These are phyloP conservation scores for Chamaenerion angustifolium DNA, from an alignment of 345 rosid genomes.

Conservation along the genomic window DNA sequence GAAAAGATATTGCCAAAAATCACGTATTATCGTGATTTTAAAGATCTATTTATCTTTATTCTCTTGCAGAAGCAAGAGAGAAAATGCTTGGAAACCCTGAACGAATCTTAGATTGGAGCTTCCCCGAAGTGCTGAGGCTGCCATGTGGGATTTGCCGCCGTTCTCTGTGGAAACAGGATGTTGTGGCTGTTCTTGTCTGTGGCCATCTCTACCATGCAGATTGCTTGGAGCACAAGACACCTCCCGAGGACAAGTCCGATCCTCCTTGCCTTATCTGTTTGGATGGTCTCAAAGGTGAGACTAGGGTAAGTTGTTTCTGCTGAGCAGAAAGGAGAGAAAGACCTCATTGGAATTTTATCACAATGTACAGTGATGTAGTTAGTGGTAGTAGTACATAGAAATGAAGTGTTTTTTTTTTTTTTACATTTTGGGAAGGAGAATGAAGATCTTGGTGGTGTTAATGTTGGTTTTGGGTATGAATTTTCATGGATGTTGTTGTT, in stretches of 20 bases:
- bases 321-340: too few relatives aligned
- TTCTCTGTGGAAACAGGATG: slow-evolving; percentile 28
- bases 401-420: too few relatives aligned
- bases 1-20: not conserved
- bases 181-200: slow-evolving; percentile 49
- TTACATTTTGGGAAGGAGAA: too few relatives aligned
- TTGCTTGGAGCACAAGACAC: slow-evolving; percentile 43
- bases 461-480: too few relatives aligned
- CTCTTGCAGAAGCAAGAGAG: slow-evolving; percentile 26
- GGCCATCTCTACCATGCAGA: slow-evolving; percentile 57
- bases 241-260: slow-evolving; percentile 24
- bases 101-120: slow-evolving; percentile 22
- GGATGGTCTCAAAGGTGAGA: slow-evolving; percentile 7
- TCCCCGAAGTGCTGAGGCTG: slow-evolving; percentile 23
- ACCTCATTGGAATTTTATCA: too few relatives aligned
- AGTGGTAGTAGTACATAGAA: too few relatives aligned
- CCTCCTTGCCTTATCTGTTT: slow-evolving; percentile 41
- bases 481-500: too few relatives aligned
- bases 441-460: too few relatives aligned
- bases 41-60: not conserved
- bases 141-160: slow-evolving; percentile 45
- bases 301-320: too few relatives aligned
- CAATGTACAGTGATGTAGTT: too few relatives aligned
- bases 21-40: not conserved
- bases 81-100: slow-evolving; percentile 25